phyloP scores from a whole-genome alignment of 345 rosid species.

The Cardiospermum halicacabum region DNA sequence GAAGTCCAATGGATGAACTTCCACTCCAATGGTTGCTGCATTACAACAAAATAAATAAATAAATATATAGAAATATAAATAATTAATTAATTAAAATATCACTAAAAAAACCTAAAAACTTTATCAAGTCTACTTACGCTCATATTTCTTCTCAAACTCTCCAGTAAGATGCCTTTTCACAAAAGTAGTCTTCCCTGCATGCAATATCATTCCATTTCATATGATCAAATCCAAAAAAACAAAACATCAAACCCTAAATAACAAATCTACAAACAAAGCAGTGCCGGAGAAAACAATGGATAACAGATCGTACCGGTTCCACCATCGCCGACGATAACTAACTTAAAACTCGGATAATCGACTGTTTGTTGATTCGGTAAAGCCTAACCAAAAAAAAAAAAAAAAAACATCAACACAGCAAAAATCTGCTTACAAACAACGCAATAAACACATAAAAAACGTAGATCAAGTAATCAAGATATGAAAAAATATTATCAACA shows the following conservation, averaged over 20 bases:
- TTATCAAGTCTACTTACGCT: conserved; percentile 50
- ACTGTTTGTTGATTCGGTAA: conserved; percentile 67
- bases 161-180: conserved; percentile 95
- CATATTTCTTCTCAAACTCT: conserved; percentile 93
- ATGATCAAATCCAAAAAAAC: neutral
- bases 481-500: too few species aligned
- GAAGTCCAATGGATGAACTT: conserved; percentile 94
- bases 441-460: neutral
- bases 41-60: neutral
- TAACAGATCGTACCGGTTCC: conserved; percentile 99
- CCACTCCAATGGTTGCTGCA: conserved; percentile 92
- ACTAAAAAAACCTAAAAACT: too few species aligned
- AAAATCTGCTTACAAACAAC: neutral
- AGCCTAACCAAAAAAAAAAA: conserved; percentile 31
- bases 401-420: neutral
- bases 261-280: neutral
- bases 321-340: conserved; percentile 87
- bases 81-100: neutral
- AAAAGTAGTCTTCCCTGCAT: conserved; percentile 84
- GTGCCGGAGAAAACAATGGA: neutral
- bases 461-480: too few species aligned
- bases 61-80: neutral
- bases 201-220: too few species aligned
- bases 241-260: neutral
- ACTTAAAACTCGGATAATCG: conserved; percentile 81